Conservation (phyloP, 2,329 filamentous ascomycete species). For the Tolypocladium pustulatum region DNA sequence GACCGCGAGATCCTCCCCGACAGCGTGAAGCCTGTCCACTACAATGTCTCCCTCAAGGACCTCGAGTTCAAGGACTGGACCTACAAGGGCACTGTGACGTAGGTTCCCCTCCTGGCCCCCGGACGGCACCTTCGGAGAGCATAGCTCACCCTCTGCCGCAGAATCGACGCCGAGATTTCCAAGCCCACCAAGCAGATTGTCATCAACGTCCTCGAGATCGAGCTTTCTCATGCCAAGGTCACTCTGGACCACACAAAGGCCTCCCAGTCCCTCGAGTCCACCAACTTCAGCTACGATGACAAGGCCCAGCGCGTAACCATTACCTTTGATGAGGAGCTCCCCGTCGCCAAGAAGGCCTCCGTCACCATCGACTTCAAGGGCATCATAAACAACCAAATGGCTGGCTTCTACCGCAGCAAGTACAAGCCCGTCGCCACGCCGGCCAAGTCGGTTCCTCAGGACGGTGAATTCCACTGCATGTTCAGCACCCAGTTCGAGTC, state of each 20-base stretch:
- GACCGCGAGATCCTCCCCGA: conserved; percentile 54
- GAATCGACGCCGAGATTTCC: conserved; percentile 65
- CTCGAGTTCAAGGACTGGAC: conserved; percentile 65
- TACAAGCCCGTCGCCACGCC: conserved; percentile 74
- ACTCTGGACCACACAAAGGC: conserved; percentile 46
- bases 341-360: conserved; percentile 52
- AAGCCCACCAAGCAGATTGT: conserved; percentile 66
- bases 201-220: conserved; percentile 78
- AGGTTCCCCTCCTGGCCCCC: conserved; percentile 11
- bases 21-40: conserved; percentile 72
- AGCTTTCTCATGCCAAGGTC: conserved; percentile 57
- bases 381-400: conserved; percentile 81
- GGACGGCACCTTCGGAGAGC: background rate
- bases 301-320: conserved; percentile 77
- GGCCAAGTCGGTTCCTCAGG: conserved; percentile 67
- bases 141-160: conserved; percentile 15
- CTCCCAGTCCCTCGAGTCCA: conserved; percentile 47
- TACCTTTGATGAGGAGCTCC: conserved; percentile 61
- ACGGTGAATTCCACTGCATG: conserved; percentile 60
- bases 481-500: conserved; percentile 96
- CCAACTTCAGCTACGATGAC: conserved; percentile 67
- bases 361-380: conserved; percentile 68
- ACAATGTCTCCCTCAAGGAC: conserved; percentile 70
- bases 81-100: conserved; percentile 72
- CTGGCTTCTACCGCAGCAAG: conserved; percentile 86